Evolutionary conservation across 345 rosid species (phyloP).

Genomic region (Arabidopsis arenosa): DNA sequence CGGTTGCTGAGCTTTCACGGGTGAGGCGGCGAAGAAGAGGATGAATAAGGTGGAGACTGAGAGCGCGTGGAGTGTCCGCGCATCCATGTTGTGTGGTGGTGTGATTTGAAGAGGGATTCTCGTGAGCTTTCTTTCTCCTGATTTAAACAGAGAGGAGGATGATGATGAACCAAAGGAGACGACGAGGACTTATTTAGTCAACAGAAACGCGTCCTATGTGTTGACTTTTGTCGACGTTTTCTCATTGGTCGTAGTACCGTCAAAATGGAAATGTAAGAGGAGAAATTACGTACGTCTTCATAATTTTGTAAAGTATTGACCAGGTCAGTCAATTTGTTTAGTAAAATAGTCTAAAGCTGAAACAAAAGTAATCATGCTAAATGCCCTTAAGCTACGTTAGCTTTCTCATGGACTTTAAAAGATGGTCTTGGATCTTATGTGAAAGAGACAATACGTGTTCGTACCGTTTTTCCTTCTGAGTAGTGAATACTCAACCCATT

Average conservation of each 20-base stretch:
- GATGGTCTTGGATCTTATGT: not conserved
- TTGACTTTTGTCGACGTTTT: conserved; percentile 32
- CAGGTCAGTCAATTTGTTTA: not conserved
- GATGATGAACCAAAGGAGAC: conserved; percentile 9
- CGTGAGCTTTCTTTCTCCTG: conserved; percentile 10
- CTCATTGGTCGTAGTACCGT: not conserved
- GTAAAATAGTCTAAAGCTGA: not conserved
- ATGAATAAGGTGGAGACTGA: not conserved
- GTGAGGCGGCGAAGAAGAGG: conserved; percentile 20
- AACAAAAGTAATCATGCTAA: not conserved
- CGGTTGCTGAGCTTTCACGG: conserved; percentile 57
- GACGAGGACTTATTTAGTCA: conserved; percentile 32
- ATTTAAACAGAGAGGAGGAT: conserved; percentile 11
- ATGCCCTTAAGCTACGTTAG: not conserved
- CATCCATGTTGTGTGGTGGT: conserved; percentile 24
- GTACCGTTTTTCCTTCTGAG: too few relatives aligned
- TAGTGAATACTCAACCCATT: too few relatives aligned
- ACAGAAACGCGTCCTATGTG: conserved; percentile 31
- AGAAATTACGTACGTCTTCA: not conserved
- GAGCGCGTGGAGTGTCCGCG: conserved; percentile 30
- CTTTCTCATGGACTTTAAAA: not conserved
- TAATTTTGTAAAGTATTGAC: not conserved
- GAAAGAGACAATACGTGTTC: too few relatives aligned
- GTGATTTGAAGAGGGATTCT: not conserved
- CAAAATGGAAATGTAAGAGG: not conserved